Evolutionary conservation across 2,329 filamentous ascomycete species (phyloP).

Genomic region (Paracoccidioides brasiliensis): DNA sequence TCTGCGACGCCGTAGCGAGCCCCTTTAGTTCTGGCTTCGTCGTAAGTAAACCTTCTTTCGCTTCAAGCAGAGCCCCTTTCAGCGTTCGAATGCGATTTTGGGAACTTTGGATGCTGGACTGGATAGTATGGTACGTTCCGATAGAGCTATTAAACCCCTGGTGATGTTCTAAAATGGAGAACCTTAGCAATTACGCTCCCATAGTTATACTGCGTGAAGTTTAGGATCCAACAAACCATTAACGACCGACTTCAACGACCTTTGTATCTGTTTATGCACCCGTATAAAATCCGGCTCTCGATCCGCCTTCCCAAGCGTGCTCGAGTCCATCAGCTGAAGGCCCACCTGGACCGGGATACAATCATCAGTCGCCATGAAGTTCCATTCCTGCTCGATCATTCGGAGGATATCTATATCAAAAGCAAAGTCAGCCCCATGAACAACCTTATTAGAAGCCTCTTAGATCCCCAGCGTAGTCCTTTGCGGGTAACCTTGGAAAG

Average conservation of each 20-base stretch:
- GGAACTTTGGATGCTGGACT: constrained; percentile 77
- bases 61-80: constrained; percentile 67
- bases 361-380: constrained; percentile 74
- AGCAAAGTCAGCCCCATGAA: background rate
- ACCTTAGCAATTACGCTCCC: background rate
- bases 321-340: constrained; percentile 86
- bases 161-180: constrained; percentile 57
- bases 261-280: constrained; percentile 79
- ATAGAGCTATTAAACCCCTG: constrained; percentile 99
- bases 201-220: background rate
- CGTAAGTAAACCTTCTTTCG: constrained; percentile 68
- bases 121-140: constrained; percentile 97
- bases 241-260: constrained; percentile 83
- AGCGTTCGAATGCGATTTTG: constrained; percentile 73
- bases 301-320: constrained; percentile 81
- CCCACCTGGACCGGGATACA: constrained; percentile 89
- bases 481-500: background rate
- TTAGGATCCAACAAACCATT: constrained; percentile 42
- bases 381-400: constrained; percentile 80
- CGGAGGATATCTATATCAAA: constrained; percentile 48
- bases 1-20: constrained; percentile 72
- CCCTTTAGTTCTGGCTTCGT: constrained; percentile 87
- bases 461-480: background rate
- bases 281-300: constrained; percentile 75
- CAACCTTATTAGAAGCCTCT: background rate